Evolutionary conservation across 2,329 filamentous ascomycete genomes (phyloP), one percentile per base, ranked within the genome.

Genomic region (Colletotrichum noveboracense): DNA sequence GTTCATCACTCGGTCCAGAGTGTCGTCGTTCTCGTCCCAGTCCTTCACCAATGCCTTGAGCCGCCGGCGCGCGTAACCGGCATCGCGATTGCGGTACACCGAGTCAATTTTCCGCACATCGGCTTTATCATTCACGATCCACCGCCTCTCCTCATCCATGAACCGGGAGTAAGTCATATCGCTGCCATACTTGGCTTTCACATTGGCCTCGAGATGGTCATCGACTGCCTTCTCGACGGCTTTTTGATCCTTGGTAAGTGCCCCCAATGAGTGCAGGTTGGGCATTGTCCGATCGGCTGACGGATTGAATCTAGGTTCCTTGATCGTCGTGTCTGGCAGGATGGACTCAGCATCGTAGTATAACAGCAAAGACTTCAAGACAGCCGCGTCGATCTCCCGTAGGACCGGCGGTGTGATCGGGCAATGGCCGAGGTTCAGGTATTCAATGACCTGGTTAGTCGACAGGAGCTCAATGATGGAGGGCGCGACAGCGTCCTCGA

Each of bases 71-170:
- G 83, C 83, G 65, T 82, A 77, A 6, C 83, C 83, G 13, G 83
- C 83, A 71, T 87, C 85, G 12, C 84, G 81, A 68, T 86, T 87
- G 14, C 86, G 84, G 71, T 87, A 87, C 43, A 86, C 85, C 18
- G 84, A 86, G 76, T 87, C 85, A 64, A 87, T 86, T 74, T 86
- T 84, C 55, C 85, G 80, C 21, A 87, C 84, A 70, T 86, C 85
- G 8, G 80, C 77, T 24, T 77, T 81, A 77, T 88, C 84, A 71
- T 81, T 86, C 56, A 84, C 78, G 10, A 88, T 79, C 83, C 84
- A 87, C 32, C 86, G 82, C 62, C 81, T 82, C 76, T 86, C 84
- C 58, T 85, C 81, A 38, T 80, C 80, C 70, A 83, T 77, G 69
- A 86, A 86, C 7, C 75, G 72, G 6, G 52, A 55, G 71, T 84